phyloP scores from a whole-genome alignment of 208 protist genomes.

The Leishmania gerbilli region DNA sequence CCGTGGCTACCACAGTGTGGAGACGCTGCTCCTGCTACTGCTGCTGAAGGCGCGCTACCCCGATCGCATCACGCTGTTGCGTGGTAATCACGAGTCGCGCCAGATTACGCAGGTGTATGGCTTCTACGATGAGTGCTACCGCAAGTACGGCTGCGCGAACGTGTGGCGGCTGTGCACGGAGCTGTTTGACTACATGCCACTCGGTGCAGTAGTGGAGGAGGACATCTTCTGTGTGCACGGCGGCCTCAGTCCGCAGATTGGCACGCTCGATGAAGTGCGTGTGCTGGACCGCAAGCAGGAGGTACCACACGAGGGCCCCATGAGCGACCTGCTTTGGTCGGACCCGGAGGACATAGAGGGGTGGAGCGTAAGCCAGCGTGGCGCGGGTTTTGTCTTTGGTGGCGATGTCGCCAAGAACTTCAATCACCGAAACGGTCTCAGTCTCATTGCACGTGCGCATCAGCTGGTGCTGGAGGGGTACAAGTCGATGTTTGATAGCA shows the following conservation, averaged over 20 bases:
- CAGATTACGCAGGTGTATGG: constrained; percentile 97
- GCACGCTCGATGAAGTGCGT: constrained; percentile 86
- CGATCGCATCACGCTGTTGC: constrained; percentile 94
- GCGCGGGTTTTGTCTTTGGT: constrained; percentile 91
- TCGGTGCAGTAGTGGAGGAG: constrained; percentile 90
- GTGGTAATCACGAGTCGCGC: constrained; percentile 97
- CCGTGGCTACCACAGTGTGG: constrained; percentile 94
- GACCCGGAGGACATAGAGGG: constrained; percentile 93
- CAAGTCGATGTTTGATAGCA: constrained; percentile 93
- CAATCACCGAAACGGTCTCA: constrained; percentile 85
- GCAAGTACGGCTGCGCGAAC: constrained; percentile 92
- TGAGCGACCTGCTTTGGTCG: constrained; percentile 92
- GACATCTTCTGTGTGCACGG: constrained; percentile 96
- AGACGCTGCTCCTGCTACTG: constrained; percentile 92
- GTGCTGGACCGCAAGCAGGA: constrained; percentile 90
- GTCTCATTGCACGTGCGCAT: constrained; percentile 89
- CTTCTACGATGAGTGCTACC: constrained; percentile 96
- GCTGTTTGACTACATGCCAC: constrained; percentile 94
- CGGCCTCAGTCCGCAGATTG: constrained; percentile 85
- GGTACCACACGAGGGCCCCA: constrained; percentile 89
- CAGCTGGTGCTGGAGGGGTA: constrained; percentile 95
- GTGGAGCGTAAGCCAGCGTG: constrained; percentile 86
- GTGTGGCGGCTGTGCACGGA: constrained; percentile 90
- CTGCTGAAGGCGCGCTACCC: constrained; percentile 94
- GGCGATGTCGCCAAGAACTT: constrained; percentile 77